Evolutionary conservation across 495 filamentous ascomycete species (phyloP), one percentile per base, ranked within the genome.

Genomic region (Aspergillus olivimuriae): DNA sequence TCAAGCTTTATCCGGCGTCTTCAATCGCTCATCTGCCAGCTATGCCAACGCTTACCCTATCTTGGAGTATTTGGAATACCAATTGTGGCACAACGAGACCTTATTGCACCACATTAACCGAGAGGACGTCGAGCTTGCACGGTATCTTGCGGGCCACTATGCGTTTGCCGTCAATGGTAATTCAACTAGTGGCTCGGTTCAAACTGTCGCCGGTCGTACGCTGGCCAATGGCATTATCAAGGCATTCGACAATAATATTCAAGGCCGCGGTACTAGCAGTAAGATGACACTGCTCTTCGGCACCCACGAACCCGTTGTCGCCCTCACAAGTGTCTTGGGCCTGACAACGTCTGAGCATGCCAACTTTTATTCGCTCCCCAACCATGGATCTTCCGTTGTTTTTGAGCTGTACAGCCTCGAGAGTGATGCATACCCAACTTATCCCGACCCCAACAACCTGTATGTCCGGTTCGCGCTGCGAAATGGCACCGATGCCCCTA

Each of bases 1-100:
- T n/a, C 32, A 55, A 10, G 60, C 67, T 4, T 48, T 76, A 14
- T 55, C 57, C 12, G 59, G 50, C 4, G 62, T 58, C 18, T 62
- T 58, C 23, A 58, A 63, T 31, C 46, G 61, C 28, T 41, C 56
- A 2, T 56, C 68, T 17, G 67, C 74, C 34, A 69, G 66, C 39
- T 86, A 82, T 55, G 54, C 41, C 18, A 81, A 79, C 50, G 80
- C 75, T 18, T 72, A 70, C 45, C 47, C 63, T 31, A 80, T 92
- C 56, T 87, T 71, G 49, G 86, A 94, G 56, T 80, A 80, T 45
- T 62, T 91, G 57, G 81, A 91, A 47, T 87, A 89, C 34, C 81
- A 82, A 36, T 59, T 58, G 18, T 73, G 84, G 57, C 84, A 92
- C 65, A 92, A 92, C 64, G 38, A 62, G 26, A 76, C 72, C 19